These are phyloP conservation scores for Ophiosphaerella narmari DNA, from an alignment of 2,329 filamentous ascomycete species.

Conservation along the genomic window DNA sequence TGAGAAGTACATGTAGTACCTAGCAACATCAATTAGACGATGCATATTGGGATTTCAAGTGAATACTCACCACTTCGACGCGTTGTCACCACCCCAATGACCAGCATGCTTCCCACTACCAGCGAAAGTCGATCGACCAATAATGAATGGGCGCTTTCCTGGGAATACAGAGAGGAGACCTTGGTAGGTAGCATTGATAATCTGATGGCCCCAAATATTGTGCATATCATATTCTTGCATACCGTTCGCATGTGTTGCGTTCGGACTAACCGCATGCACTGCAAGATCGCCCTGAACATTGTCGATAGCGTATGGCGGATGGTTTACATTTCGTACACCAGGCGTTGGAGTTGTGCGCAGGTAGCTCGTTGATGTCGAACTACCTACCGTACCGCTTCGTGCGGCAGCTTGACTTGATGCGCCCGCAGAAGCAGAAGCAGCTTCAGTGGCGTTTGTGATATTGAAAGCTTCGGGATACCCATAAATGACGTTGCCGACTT, in stretches of 20 bases:
- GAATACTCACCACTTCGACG: constrained; percentile 67
- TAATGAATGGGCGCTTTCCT: constrained; percentile 78
- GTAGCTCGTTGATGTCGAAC: constrained; percentile 50
- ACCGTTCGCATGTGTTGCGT: constrained; percentile 76
- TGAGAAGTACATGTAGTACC: constrained; percentile 55
- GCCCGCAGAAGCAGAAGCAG: constrained; percentile 61
- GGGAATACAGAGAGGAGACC: constrained; percentile 68
- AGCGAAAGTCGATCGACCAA: constrained; percentile 80
- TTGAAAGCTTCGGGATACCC: constrained; percentile 73
- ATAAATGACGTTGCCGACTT: constrained; percentile 63
- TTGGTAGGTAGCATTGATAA: constrained; percentile 76
- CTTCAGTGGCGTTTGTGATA: constrained; percentile 69
- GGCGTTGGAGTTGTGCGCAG: constrained; percentile 65
- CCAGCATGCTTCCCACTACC: constrained; percentile 76
- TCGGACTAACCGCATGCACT: constrained; percentile 73
- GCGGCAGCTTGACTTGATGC: constrained; percentile 57
- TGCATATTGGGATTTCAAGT: constrained; percentile 51
- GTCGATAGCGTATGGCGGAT: constrained; percentile 78
- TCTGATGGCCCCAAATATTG: constrained; percentile 71
- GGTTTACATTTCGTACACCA: constrained; percentile 69
- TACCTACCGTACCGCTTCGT: constrained; percentile 34
- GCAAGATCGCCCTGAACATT: constrained; percentile 74
- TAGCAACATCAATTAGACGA: too few relatives aligned
- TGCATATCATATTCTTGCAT: constrained; percentile 80
- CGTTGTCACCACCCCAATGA: constrained; percentile 80